Conservation (phyloP, 2,329 filamentous ascomycete genomes). For the Colletotrichum truncatum region DNA sequence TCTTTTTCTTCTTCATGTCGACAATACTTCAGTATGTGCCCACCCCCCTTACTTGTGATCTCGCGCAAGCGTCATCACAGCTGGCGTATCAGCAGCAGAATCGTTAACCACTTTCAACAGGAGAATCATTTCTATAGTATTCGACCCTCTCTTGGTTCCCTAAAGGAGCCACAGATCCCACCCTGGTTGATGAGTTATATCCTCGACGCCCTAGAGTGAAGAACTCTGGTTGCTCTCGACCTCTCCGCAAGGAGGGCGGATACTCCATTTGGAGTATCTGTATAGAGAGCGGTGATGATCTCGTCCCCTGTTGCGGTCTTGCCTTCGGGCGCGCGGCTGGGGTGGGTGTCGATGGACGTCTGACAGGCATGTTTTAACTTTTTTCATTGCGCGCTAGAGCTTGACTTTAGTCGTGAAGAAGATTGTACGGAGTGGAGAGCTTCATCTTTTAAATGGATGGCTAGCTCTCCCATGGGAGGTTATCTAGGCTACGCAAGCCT, state of each 20-base stretch:
- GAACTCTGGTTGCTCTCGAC: conserved; percentile 67
- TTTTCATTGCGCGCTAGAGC: conserved; percentile 66
- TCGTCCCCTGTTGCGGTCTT: conserved; percentile 78
- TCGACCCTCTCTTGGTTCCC: conserved; percentile 91
- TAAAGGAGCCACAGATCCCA: conserved; percentile 93
- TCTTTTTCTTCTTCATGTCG: conserved; percentile 66
- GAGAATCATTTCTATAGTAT: conserved; percentile 99
- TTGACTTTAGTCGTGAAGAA: conserved; percentile 60
- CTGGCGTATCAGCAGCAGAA: conserved; percentile 33
- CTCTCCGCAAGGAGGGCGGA: conserved; percentile 71
- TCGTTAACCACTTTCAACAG: conserved; percentile 40
- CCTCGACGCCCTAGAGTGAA: conserved; percentile 93
- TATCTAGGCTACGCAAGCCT: neutral
- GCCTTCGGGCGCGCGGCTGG: conserved; percentile 80
- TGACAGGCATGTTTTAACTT: conserved; percentile 72
- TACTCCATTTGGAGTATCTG: conserved; percentile 53
- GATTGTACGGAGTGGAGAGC: no score
- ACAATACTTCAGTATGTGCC: conserved; percentile 67
- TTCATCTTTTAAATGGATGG: no score
- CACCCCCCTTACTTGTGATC: conserved; percentile 42
- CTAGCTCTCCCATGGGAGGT: neutral
- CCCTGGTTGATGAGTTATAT: conserved; percentile 94
- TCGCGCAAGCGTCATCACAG: neutral
- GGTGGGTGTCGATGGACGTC: conserved; percentile 90
- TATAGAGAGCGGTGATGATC: conserved; percentile 96